Evolutionary conservation across 164 flowering plant genomes (phyloP).

Genomic region (Saururus chinensis): DNA sequence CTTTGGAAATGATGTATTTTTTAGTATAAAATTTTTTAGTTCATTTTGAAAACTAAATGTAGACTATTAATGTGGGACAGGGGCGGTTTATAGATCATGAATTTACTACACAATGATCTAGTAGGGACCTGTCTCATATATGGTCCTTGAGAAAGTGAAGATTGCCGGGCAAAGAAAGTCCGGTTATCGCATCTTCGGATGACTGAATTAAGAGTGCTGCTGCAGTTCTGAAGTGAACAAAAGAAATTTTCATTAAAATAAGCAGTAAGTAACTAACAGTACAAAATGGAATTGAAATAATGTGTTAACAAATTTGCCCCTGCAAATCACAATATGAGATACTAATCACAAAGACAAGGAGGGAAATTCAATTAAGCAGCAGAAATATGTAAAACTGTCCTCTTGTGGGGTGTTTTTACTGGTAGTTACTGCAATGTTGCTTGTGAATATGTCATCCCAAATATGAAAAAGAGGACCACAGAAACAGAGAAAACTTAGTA

Average conservation of each 20-base stretch:
- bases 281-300: too few species aligned
- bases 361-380: not conserved
- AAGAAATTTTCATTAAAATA: not conserved
- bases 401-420: too few species aligned
- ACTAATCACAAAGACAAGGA: not conserved
- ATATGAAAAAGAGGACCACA: too few species aligned
- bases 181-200: constrained; percentile 50
- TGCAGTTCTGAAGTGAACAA: constrained; percentile 26
- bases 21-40: too few species aligned
- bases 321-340: not conserved
- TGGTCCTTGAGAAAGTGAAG: constrained; percentile 36
- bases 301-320: not conserved
- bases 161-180: constrained; percentile 60
- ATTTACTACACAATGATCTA: too few species aligned
- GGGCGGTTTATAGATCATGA: too few species aligned
- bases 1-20: too few species aligned
- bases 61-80: too few species aligned
- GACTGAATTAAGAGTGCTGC: constrained; percentile 42
- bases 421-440: too few species aligned
- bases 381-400: not conserved
- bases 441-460: too few species aligned
- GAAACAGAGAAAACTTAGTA: too few species aligned
- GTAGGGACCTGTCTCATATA: constrained; percentile 51
- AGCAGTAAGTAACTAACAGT: not conserved
- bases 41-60: too few species aligned